A percentile compares a stretch with the other conserved stretches of the same genome.
These are phyloP conservation scores for Jamesozyma rosinii DNA, from an alignment of 805 yeast genomes.

Conservation along the genomic window DNA sequence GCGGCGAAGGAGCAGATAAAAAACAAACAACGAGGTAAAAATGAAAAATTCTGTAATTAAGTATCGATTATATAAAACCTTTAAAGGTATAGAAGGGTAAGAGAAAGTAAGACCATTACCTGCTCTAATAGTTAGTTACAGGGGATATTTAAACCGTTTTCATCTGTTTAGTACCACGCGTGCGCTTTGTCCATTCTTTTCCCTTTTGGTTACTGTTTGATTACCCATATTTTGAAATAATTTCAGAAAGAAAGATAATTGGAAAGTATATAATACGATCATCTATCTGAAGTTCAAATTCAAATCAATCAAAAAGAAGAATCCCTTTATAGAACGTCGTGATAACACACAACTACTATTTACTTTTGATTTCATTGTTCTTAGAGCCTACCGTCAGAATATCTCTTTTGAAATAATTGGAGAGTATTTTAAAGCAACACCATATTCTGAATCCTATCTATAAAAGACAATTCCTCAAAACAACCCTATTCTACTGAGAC, in stretches of 20 bases:
- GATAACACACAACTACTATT: not conserved
- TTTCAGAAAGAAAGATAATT: not conserved
- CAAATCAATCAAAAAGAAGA: not conserved
- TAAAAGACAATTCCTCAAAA: not conserved
- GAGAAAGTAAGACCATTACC: conserved; percentile 1
- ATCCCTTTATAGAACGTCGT: not conserved
- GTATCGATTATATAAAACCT: not conserved
- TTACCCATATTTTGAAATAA: not conserved
- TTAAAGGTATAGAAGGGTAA: not conserved
- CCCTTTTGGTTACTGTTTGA: not conserved
- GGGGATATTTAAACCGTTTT: not conserved
- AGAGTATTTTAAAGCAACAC: not conserved
- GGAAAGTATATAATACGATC: not conserved
- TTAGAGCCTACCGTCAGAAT: not conserved
- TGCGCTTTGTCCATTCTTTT: not conserved
- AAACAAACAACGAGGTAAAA: conserved; percentile 3
- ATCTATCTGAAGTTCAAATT: not conserved
- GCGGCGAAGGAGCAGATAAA: conserved; percentile 3
- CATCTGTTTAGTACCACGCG: conserved; percentile 6
- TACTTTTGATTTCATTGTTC: not conserved
- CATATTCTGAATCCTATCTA: not conserved
- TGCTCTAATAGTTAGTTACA: conserved; percentile 2
- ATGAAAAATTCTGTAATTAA: not conserved
- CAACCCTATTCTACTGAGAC: not conserved
- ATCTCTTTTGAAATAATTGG: not conserved